Evolutionary conservation across 805 yeast genomes (phyloP), one percentile per base, ranked within the genome.

Genomic region (Barnettozyma sucrosica): DNA sequence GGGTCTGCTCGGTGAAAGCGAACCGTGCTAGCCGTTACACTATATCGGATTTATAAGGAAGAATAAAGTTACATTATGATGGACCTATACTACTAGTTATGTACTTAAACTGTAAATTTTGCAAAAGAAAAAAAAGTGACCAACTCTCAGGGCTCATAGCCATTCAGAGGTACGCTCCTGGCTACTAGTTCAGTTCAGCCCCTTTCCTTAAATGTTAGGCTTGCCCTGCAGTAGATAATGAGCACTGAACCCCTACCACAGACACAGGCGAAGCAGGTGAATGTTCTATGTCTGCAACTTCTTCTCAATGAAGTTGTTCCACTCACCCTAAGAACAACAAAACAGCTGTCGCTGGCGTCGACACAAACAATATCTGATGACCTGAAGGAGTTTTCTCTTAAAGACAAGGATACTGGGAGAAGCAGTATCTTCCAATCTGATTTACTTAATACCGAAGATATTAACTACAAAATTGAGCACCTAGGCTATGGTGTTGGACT

Each of bases 1-100:
- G 83, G 82, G 80, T 74, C 70, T 80, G 83, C 85, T 78, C 85
- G 84, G 85, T 80, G 85, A 81, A 80, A 80, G 85, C 84, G 84
- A 78, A 77, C 83, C 83, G 81, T 80, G 85, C 79, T 80, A 79
- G 81, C 85, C 85, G 83, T 79, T 80, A 80, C 85, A 80, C 85
- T 78, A 80, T 75, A 80, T 79, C 85, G 85, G 84, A 79, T 37
- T 43, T 46, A 3, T 9, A 34, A 3, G n/a, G 11, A 25, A 8
- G 8, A 23, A 23, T 6, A 5, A 5, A 5, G 25, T 23, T 23
- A 23, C 25, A n/a, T n/a, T n/a, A n/a, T n/a, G n/a, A n/a, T n/a
- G n/a, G n/a, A n/a, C n/a, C n/a, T n/a, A n/a, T n/a, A n/a, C n/a
- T n/a, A n/a, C n/a, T n/a, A n/a, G n/a, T n/a, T n/a, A n/a, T n/a